phyloP scores from a whole-genome alignment of 2,329 filamentous ascomycete genomes.

The Emmonsiellopsis sp. region DNA sequence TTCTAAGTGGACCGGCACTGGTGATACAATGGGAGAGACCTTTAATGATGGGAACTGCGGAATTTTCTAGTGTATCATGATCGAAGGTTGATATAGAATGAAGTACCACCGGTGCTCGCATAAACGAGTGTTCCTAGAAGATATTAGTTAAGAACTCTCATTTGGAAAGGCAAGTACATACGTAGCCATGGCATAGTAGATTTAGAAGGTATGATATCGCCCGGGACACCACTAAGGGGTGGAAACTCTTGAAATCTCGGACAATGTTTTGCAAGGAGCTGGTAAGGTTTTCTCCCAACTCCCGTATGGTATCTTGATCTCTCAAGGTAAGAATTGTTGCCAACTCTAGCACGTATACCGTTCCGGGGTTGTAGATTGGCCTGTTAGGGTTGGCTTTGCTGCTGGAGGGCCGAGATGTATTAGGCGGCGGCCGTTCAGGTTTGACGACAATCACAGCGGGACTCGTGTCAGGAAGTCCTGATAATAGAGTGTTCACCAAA shows the following conservation, averaged over 20 bases:
- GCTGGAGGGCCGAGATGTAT: slow-evolving; percentile 50
- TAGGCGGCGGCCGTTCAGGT: slow-evolving; percentile 61
- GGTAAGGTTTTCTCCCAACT: slow-evolving; percentile 69
- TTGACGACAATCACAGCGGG: slow-evolving; percentile 83
- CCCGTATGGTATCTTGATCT: slow-evolving; percentile 61
- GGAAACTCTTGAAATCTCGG: slow-evolving; percentile 67
- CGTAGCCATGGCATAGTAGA: slow-evolving; percentile 74
- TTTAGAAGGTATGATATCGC: slow-evolving; percentile 79
- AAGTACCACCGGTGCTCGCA: slow-evolving; percentile 82
- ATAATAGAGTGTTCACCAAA: slow-evolving; percentile 64
- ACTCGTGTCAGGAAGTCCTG: slow-evolving; percentile 75
- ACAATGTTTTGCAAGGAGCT: slow-evolving; percentile 73
- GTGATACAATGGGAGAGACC: slow-evolving; percentile 74
- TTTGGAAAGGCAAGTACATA: slow-evolving; percentile 38
- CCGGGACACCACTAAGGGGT: slow-evolving; percentile 74
- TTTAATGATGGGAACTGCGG: slow-evolving; percentile 65
- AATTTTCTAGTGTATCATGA: slow-evolving; percentile 65
- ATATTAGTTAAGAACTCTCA: slow-evolving; percentile 17
- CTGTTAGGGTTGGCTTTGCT: slow-evolving; percentile 47
- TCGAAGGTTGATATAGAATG: slow-evolving; percentile 86
- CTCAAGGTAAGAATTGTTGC: slow-evolving; percentile 73
- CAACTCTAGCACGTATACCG: slow-evolving; percentile 86
- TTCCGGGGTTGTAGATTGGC: slow-evolving; percentile 70
- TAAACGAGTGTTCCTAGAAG: slow-evolving; percentile 71
- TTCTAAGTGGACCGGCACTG: slow-evolving; percentile 66